A percentile compares a stretch with the other conserved stretches of the same genome.
phyloP scores from a whole-genome alignment of 805 yeast genomes.

The Schwanniomyces polymorphus region DNA sequence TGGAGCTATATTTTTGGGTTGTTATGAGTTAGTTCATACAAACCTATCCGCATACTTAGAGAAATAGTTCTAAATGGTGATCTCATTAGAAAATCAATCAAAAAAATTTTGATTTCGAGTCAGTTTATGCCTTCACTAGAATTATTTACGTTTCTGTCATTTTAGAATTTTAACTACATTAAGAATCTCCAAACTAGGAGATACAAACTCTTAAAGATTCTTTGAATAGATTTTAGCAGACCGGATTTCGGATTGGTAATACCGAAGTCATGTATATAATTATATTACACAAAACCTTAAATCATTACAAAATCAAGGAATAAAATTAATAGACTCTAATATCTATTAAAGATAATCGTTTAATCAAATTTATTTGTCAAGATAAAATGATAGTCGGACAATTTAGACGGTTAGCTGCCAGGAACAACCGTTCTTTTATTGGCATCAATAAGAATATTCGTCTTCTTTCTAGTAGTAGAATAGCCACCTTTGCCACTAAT shows the following conservation, averaged over 20 bases:
- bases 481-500: constrained; percentile 4
- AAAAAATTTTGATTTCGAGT: too few relatives aligned
- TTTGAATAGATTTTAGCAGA: not conserved
- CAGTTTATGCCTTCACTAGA: too few relatives aligned
- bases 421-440: constrained; percentile 1
- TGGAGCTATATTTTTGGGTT: constrained; percentile 95
- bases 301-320: not conserved
- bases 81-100: too few relatives aligned
- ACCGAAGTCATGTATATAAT: not conserved
- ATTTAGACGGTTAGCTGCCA: constrained; percentile 4
- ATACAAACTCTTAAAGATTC: not conserved
- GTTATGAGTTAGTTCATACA: constrained; percentile 71
- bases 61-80: not conserved
- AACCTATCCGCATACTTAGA: constrained; percentile 14
- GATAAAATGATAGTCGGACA: constrained; percentile 5
- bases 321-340: not conserved
- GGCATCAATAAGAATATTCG: constrained; percentile 5
- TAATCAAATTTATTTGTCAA: not conserved
- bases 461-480: constrained; percentile 7
- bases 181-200: not conserved
- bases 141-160: too few relatives aligned
- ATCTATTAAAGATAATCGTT: not conserved
- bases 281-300: constrained; percentile 1
- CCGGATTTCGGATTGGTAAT: not conserved
- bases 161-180: too few relatives aligned